Conservation (phyloP, 257 asterid genomes). For the Capsicum chinense region DNA sequence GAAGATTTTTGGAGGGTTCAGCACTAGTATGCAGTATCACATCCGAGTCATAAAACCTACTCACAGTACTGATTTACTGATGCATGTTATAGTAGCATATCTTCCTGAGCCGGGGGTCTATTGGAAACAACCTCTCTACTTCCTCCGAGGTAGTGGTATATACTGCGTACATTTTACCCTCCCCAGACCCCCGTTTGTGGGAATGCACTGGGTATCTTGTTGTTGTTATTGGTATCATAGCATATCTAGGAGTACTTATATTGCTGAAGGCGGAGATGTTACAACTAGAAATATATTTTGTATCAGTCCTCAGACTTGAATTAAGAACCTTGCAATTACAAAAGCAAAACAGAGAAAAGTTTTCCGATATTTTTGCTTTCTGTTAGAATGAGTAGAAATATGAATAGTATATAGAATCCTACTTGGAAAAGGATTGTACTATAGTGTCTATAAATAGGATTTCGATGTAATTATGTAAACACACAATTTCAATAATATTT, state of each 20-base stretch:
- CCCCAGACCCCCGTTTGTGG: too few species aligned
- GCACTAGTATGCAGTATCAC: slow-evolving; percentile 27
- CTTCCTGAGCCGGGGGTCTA: too few species aligned
- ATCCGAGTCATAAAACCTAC: slow-evolving; percentile 2
- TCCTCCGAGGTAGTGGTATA: too few species aligned
- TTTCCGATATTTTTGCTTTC: not conserved
- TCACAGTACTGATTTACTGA: not conserved
- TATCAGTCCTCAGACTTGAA: slow-evolving; percentile 8
- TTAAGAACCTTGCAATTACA: not conserved
- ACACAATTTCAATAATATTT: too few species aligned
- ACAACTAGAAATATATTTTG: not conserved
- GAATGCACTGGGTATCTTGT: too few species aligned
- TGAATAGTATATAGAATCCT: too few species aligned
- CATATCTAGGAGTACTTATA: not conserved
- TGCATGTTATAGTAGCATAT: not conserved
- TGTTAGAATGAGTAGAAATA: too few species aligned
- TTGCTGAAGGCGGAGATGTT: slow-evolving; percentile 7
- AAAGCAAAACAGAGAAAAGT: not conserved
- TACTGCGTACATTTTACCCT: too few species aligned
- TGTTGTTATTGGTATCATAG: not conserved
- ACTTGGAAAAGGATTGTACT: too few species aligned
- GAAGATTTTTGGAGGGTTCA: not conserved
- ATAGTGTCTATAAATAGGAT: too few species aligned
- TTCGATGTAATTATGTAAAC: too few species aligned
- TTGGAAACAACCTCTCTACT: too few species aligned